These are phyloP conservation scores for Cerrena zonata DNA, from an alignment of 1,284 basidiomycete genomes.

Conservation along the genomic window DNA sequence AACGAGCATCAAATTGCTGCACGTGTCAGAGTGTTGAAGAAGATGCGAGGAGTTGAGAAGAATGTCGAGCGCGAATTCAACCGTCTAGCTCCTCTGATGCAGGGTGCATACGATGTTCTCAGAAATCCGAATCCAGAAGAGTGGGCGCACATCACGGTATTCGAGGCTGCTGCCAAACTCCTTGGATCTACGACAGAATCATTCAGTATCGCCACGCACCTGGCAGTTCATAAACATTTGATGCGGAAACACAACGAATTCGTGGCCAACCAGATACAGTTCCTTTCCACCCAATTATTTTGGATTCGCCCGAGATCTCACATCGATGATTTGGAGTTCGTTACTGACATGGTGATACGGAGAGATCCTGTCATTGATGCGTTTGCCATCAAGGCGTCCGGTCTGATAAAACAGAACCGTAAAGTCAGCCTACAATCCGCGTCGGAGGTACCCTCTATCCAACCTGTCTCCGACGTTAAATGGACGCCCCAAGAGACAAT, in stretches of 20 bases:
- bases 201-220: constrained; percentile 30
- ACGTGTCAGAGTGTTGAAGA: constrained; percentile 52
- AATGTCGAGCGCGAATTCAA: constrained; percentile 37
- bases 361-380: constrained; percentile 38
- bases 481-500: constrained; percentile 51
- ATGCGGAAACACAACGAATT: constrained; percentile 65
- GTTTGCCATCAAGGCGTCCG: constrained; percentile 57
- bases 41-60: constrained; percentile 45
- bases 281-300: constrained; percentile 58
- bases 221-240: constrained; percentile 73
- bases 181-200: constrained; percentile 25
- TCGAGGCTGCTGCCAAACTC: constrained; percentile 44
- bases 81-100: constrained; percentile 27
- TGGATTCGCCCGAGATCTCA: constrained; percentile 64
- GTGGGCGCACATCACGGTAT: constrained; percentile 48
- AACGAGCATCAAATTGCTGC: constrained; percentile 41
- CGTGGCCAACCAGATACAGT: constrained; percentile 50
- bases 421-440: constrained; percentile 24
- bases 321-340: constrained; percentile 48
- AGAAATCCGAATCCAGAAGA: constrained; percentile 40
- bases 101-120: constrained; percentile 41
- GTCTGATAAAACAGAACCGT: constrained; percentile 34
- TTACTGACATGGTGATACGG: constrained; percentile 48
- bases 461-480: constrained; percentile 22
- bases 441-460: constrained; percentile 31